Conservation (phyloP, 2,329 filamentous ascomycete genomes). For the Colletotrichum salicis region DNA sequence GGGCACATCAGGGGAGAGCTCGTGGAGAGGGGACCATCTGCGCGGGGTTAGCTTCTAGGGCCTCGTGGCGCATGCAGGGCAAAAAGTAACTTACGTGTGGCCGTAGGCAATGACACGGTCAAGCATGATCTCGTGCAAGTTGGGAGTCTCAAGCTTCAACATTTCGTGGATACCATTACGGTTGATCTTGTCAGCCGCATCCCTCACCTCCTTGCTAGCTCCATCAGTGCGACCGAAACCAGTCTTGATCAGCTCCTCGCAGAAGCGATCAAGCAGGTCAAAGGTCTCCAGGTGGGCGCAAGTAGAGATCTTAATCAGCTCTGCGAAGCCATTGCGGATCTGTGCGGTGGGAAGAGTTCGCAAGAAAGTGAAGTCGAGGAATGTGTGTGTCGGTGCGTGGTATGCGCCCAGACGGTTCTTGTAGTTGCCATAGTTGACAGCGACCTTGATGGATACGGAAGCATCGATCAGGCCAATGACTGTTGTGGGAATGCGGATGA, state of each 20-base stretch:
- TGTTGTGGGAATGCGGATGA: conserved; percentile 78
- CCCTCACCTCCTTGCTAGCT: conserved; percentile 63
- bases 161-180: conserved; percentile 77
- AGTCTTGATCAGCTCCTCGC: conserved; percentile 73
- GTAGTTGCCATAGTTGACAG: conserved; percentile 80
- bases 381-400: conserved; percentile 77
- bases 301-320: conserved; percentile 80
- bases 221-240: conserved; percentile 72
- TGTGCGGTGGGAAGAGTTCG: conserved; percentile 73
- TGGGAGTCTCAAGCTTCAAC: conserved; percentile 78
- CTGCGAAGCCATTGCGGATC: conserved; percentile 78
- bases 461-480: conserved; percentile 81
- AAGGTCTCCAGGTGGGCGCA: conserved; percentile 75
- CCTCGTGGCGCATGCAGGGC: conserved; percentile 22
- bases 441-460: conserved; percentile 81
- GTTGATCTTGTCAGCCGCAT: conserved; percentile 75
- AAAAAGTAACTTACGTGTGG: conserved; percentile 63
- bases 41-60: background rate
- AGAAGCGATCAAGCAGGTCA: conserved; percentile 74
- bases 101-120: conserved; percentile 80
- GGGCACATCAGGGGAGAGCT: conserved; percentile 74
- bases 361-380: conserved; percentile 79
- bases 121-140: conserved; percentile 77
- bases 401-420: conserved; percentile 81
- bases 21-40: conserved; percentile 77